These are phyloP conservation scores for Globisporangium paroecandrum DNA, from an alignment of 352 stramenopile species.

Conservation along the genomic window DNA sequence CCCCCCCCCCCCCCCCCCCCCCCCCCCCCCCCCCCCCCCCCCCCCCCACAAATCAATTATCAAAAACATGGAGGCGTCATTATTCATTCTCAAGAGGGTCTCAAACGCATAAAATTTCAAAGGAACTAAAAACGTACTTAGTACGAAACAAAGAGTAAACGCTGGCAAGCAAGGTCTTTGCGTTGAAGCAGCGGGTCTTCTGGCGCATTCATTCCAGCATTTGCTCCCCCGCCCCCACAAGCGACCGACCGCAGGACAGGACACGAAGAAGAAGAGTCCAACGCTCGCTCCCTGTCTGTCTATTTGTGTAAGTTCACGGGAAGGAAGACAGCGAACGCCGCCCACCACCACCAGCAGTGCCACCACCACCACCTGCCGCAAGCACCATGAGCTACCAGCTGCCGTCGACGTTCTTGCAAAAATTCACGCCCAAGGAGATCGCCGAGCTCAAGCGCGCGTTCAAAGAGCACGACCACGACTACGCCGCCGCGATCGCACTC, in stretches of 20 bases:
- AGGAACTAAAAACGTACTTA: not conserved
- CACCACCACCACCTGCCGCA: too few relatives aligned
- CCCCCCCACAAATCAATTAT: too few relatives aligned
- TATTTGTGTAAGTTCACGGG: not conserved
- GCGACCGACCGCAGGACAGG: not conserved
- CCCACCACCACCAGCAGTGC: too few relatives aligned
- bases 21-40: too few relatives aligned
- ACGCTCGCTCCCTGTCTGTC: not conserved
- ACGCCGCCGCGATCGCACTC: conserved; percentile 47
- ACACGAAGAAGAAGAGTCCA: not conserved
- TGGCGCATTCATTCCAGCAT: conserved; percentile 6
- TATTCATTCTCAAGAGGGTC: too few relatives aligned
- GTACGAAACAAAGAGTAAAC: not conserved
- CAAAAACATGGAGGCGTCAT: too few relatives aligned
- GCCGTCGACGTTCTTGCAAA: conserved; percentile 77
- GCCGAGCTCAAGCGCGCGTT: conserved; percentile 85
- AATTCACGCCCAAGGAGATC: conserved; percentile 87
- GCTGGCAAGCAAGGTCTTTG: not conserved
- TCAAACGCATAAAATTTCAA: not conserved
- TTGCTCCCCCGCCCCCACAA: not conserved
- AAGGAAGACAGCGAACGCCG: not conserved
- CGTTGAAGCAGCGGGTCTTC: conserved; percentile 1
- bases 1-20: too few relatives aligned
- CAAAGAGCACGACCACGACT: conserved; percentile 80
- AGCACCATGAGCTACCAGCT: conserved; percentile 79